Evolutionary conservation across 192 early-diverging fungal species (phyloP), one percentile per base, ranked within the genome.

Genomic region (Lobosporangium transversale): DNA sequence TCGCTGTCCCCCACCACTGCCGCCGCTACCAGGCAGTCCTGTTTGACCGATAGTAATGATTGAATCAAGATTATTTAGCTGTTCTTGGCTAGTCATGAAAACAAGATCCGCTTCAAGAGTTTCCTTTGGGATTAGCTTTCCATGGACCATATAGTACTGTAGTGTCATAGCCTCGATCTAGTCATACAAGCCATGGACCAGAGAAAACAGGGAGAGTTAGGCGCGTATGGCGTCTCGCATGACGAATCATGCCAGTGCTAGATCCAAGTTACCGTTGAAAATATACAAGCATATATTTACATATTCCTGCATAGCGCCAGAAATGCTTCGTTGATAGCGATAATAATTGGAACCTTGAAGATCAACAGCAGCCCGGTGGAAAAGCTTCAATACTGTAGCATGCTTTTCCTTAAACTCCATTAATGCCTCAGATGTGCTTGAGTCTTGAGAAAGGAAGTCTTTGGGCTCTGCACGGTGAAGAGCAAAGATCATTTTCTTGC

Each of bases 401-500:
- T 62, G 73, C 15, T 76, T 76, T 24, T 67, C 65, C 26, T 47
- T 66, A 58, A 76, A 76, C 21, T 76, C 73, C n/a, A 35, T 0
- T 20, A 76, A 8, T 2, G 73, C 64, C 24, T 76, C 73, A 0
- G 73, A 76, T 2, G 58, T 1, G 3, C 52, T 21, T 2, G 65
- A 48, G 30, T 57, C 57, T 32, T 76, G 73, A 12, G 73, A 58
- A 26, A 67, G 64, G 27, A 32, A 76, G 6, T 67, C 73, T 20
- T 52, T 76, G 52, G 73, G 73, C 30, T 76, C 64, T 10, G 65
- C 73, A 7, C 73, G 73, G 42, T 76, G 73, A 11, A 76, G 65
- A 0, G 73, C 52, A 60, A 76, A 76, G 35, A 76, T 76, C 73
- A 76, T 76, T 32, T 76, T 66, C 62, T 76, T 76, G 40, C 73